Evolutionary conservation across 495 filamentous ascomycete species (phyloP).

Genomic region (Penicillium soppii): DNA sequence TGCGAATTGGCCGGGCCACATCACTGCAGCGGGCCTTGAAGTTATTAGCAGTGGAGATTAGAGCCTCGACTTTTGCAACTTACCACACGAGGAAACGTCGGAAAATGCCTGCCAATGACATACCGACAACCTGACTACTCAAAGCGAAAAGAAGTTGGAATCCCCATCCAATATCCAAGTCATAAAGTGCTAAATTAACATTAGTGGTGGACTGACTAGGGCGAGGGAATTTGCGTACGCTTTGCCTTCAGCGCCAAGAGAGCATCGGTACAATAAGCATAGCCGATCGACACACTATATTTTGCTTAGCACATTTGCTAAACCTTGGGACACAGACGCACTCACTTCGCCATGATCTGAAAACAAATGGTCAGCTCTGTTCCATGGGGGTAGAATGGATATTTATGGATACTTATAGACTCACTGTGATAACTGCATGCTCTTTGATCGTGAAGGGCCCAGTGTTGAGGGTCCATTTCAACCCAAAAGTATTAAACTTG

Average conservation of each 20-base stretch:
- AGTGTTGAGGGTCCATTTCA: constrained; percentile 57
- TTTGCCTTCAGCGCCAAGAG: constrained; percentile 20
- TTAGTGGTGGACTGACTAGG: constrained; percentile 16
- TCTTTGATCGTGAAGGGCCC: constrained; percentile 70
- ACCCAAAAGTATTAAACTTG: constrained; percentile 51
- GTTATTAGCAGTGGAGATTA: neutral
- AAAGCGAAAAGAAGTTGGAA: constrained; percentile 61
- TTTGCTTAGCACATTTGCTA: neutral
- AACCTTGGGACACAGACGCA: neutral
- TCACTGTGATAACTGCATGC: constrained; percentile 64
- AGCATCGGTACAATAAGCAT: constrained; percentile 26
- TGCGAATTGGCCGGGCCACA: constrained; percentile 33
- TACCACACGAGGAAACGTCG: constrained; percentile 58
- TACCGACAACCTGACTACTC: constrained; percentile 63
- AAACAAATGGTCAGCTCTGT: neutral
- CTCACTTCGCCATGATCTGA: constrained; percentile 26
- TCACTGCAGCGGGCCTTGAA: constrained; percentile 32
- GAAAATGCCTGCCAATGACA: constrained; percentile 63
- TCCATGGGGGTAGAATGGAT: no score
- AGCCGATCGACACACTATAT: constrained; percentile 19
- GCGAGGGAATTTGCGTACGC: constrained; percentile 47
- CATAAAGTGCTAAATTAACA: constrained; percentile 47
- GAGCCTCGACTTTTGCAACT: neutral
- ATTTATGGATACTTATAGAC: constrained; percentile 25
- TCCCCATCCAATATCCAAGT: constrained; percentile 57